A percentile compares a stretch with the other conserved stretches of the same genome.
Evolutionary conservation across 2,329 filamentous ascomycete genomes (phyloP).

Genomic region (Plenodomus tracheiphilus): DNA sequence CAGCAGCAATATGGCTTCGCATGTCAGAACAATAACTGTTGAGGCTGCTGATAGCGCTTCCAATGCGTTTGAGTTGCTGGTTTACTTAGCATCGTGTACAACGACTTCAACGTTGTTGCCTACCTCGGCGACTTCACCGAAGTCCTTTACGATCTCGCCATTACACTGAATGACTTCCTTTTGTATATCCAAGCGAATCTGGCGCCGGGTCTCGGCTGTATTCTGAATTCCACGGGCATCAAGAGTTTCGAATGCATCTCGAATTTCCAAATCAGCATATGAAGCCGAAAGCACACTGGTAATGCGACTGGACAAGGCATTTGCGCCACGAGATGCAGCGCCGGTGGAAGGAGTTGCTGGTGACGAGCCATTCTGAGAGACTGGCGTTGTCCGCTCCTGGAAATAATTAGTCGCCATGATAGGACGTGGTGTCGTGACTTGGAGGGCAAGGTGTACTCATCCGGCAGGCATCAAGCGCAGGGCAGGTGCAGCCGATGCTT

Average conservation of each 20-base stretch:
- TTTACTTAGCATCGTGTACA: constrained; percentile 25
- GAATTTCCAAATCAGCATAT: constrained; percentile 89
- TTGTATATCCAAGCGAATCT: constrained; percentile 80
- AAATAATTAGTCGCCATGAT: constrained; percentile 39
- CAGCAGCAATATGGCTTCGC: constrained; percentile 74
- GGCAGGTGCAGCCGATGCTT: constrained; percentile 29
- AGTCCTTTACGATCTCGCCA: constrained; percentile 84
- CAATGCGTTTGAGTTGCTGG: constrained; percentile 85
- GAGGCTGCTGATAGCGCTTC: constrained; percentile 73
- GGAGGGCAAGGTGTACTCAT: constrained; percentile 15
- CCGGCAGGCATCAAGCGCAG: constrained; percentile 6
- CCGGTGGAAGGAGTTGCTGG: constrained; percentile 30
- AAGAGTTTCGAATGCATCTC: constrained; percentile 77
- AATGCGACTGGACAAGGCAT: constrained; percentile 78
- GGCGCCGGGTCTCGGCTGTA: constrained; percentile 75
- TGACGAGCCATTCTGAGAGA: constrained; percentile 33
- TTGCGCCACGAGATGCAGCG: constrained; percentile 47
- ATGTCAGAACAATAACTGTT: constrained; percentile 82
- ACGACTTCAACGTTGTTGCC: background rate
- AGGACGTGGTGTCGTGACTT: constrained; percentile 17
- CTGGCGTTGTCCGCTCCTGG: constrained; percentile 32
- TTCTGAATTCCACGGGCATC: constrained; percentile 74
- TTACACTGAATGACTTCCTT: constrained; percentile 93
- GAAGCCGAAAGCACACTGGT: constrained; percentile 86
- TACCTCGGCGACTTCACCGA: constrained; percentile 80